Percentiles rank a stretch among this genome's conserved stretches.
Conservation (phyloP, 495 filamentous ascomycete genomes). For the Parathielavia hyrcaniae region DNA sequence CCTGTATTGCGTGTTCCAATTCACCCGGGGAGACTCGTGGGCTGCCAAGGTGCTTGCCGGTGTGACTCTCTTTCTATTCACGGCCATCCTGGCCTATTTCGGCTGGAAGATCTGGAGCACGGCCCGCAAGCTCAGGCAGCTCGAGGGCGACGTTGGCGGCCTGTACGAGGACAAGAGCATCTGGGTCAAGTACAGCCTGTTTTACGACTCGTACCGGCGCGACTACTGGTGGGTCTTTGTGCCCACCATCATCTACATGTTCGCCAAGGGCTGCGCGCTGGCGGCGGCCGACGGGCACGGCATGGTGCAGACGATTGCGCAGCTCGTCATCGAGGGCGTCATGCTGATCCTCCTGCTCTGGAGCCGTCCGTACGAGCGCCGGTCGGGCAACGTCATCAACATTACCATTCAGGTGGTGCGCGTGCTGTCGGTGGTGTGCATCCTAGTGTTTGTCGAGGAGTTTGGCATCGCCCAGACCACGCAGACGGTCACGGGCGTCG, state of each 20-base stretch:
- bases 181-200: conserved; percentile 93
- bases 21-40: conserved; percentile 92
- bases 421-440: conserved; percentile 82
- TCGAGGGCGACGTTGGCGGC: conserved; percentile 63
- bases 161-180: conserved; percentile 85
- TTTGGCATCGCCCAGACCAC: conserved; percentile 86
- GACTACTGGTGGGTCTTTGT: conserved; percentile 97
- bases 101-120: conserved; percentile 72
- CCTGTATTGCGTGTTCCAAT: conserved; percentile 92
- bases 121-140: conserved; percentile 64
- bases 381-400: conserved; percentile 86
- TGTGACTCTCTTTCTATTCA: conserved; percentile 75
- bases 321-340: conserved; percentile 72
- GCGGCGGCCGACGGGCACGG: conserved; percentile 85
- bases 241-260: conserved; percentile 85
- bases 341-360: conserved; percentile 68
- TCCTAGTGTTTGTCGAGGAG: conserved; percentile 89
- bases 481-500: conserved; percentile 84
- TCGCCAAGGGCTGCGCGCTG: conserved; percentile 80
- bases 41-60: conserved; percentile 81
- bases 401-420: conserved; percentile 89
- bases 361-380: conserved; percentile 78
- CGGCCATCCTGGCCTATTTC: conserved; percentile 69
- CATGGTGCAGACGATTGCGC: conserved; percentile 67
- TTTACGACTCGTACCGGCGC: conserved; percentile 92